Base-by-base conservation (phyloP, 306 rosid genomes). In the Sophora flavescens region DNA sequence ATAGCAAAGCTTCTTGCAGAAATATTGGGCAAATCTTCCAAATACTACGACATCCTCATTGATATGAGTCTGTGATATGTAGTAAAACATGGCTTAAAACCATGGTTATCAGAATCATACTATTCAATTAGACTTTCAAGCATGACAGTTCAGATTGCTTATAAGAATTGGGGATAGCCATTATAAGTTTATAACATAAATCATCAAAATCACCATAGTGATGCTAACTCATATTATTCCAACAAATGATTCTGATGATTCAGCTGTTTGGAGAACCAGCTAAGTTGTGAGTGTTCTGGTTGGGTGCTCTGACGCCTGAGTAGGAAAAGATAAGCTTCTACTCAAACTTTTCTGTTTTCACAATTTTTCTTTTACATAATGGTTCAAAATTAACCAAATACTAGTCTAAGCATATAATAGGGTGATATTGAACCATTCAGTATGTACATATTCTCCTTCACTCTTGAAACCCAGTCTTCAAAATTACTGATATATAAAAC, bases 11-110 rank as follows among this genome's bases (percentile, higher is more conserved):
- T 13, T 51, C 22, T 44, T 32, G 14, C 26, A 8, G 4, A 12
- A 42, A 48, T 38, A 50, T 26, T 54, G 50, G 32, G 60, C 26
- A 26, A 26, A 8, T 61, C 35, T 68, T 45, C 63, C 26, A 39
- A 44, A 70, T 39, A 52, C 51, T 45, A 41, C 51, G 54, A 78
- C 76, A 56, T 54, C 72, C 18, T 10, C 51, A 68, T 65, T 9
- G 12, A 33, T 33, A 68, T 35, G 54, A 47, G 50, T 22, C 22
- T 22, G 1, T 35, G 63, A 47, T 35, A 26, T 1, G 45, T 2
- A 39, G 10, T 22, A 60, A 8, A 57, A 52, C 28, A 14, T 17
- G 10, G 42, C 39, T 57, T 57, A 33, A 57, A 72, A 22, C 22
- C 76, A 70, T 54, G 64, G 38, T 38, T 32, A 69, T 51, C 2